Evolutionary conservation across 1,139 yeast genomes (phyloP), one percentile per base, ranked within the genome.

Genomic region (Hemisphaericaspora subhashii): DNA sequence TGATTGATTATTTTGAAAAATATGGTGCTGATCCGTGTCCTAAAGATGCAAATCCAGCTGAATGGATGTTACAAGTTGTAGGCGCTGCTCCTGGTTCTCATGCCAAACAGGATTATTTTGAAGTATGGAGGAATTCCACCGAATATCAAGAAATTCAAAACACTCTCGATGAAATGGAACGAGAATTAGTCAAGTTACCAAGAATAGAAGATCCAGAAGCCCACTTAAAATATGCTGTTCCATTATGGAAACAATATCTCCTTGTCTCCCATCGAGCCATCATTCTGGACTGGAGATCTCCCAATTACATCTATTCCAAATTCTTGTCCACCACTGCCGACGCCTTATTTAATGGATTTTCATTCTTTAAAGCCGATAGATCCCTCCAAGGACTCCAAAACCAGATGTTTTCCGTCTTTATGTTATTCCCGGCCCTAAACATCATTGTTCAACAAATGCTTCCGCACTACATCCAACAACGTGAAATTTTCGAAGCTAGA

Each of bases 31-130:
- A 53, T 25, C 52, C 66, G 43, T 79, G 84, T 62, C 68, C 69
- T 12, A 45, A 48, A 38, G 49, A 58, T 47, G 61, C 83, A 58
- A 62, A 79, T 44, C 81, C 81, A 3, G 81, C 82, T 11, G 83
- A 78, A 55, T 78, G 79, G 63, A 75, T 78, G 56, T 60, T 78
- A 50, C 77, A 79, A 47, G 76, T 74, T 24, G 79, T 80, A 44
- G 71, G 70, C 32, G 66, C 64, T 31, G 64, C 64, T 23, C 69
- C 68, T 16, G 68, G 69, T 23, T 57, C 66, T 25, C 59, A 55
- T 42, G 67, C 69, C n/a, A 54, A 50, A 28, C 66, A 62, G 45
- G 60, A 64, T 48, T 64, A 64, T 44, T 56, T 50, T 40, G 56
- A 64, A 43, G 67, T 62, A 14, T 64, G 70, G 69, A 53, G 45